Percentiles rank a stretch among this genome's conserved stretches.
Conservation (phyloP, 768 basidiomycete genomes). For the Russula sp. region DNA sequence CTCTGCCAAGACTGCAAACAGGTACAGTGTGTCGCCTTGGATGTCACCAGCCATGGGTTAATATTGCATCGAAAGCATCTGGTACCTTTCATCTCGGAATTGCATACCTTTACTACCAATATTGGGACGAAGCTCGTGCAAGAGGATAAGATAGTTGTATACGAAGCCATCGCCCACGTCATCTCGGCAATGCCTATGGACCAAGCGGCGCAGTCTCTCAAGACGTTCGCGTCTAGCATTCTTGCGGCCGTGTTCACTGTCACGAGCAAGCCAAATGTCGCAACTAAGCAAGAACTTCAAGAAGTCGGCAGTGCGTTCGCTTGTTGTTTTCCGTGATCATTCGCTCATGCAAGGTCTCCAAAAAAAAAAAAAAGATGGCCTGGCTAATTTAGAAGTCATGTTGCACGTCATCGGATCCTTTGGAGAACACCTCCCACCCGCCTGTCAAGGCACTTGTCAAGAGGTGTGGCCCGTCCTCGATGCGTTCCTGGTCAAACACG, state of each 20-base stretch:
- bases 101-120: slow-evolving; percentile 81
- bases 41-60: slow-evolving; percentile 9
- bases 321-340: background rate
- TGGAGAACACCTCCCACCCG: slow-evolving; percentile 71
- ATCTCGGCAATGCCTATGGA: slow-evolving; percentile 92
- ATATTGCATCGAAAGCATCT: slow-evolving; percentile 53
- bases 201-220: slow-evolving; percentile 77
- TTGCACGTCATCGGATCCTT: slow-evolving; percentile 74
- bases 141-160: slow-evolving; percentile 86
- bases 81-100: slow-evolving; percentile 82
- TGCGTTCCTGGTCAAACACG: slow-evolving; percentile 68
- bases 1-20: slow-evolving; percentile 94
- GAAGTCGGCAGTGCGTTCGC: slow-evolving; percentile 55
- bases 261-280: slow-evolving; percentile 43
- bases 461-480: slow-evolving; percentile 86
- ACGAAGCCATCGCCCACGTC: slow-evolving; percentile 93
- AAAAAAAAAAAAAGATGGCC: slow-evolving; percentile 48
- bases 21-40: slow-evolving; percentile 35
- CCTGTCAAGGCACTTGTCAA: slow-evolving; percentile 69
- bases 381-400: slow-evolving; percentile 94
- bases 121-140: slow-evolving; percentile 73
- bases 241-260: slow-evolving; percentile 66
- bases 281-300: slow-evolving; percentile 65
- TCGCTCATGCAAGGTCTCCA: slow-evolving; percentile 12
- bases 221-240: slow-evolving; percentile 81